Percentiles rank a stretch among this genome's conserved stretches.
Evolutionary conservation across 2,329 filamentous ascomycete species (phyloP).

Genomic region (Aspergillus sojae): DNA sequence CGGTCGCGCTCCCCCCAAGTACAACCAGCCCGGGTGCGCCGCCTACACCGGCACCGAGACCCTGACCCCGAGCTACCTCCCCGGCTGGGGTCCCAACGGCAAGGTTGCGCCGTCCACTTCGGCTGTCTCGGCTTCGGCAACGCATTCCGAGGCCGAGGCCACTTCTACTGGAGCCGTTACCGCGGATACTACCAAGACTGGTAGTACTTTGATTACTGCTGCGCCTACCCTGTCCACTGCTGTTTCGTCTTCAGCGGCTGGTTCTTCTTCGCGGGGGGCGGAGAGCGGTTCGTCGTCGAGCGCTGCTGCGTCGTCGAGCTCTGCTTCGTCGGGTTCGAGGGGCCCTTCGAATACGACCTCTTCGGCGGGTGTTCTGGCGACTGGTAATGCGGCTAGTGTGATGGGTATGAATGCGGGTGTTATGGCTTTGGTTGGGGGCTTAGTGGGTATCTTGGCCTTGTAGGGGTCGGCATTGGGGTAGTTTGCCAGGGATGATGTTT

Average conservation of each 20-base stretch:
- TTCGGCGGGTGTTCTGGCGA: background rate
- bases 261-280: background rate
- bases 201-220: background rate
- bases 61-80: background rate
- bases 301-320: background rate
- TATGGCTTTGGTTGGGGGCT: background rate
- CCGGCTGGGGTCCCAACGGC: background rate
- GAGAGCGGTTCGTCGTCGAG: background rate
- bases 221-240: background rate
- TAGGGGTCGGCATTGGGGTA: background rate
- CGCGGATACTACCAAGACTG: background rate
- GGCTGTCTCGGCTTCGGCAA: background rate
- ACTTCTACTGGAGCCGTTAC: background rate
- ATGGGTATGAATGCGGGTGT: background rate
- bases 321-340: background rate
- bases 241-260: background rate
- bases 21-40: conserved; percentile 62
- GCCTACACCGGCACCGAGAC: conserved; percentile 27
- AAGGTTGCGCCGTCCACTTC: background rate
- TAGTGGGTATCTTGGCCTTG: background rate
- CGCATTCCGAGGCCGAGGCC: background rate
- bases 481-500: background rate
- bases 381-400: background rate
- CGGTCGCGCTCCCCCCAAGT: conserved; percentile 66
- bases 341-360: background rate